These are phyloP conservation scores for Nakazawaea molendinolei DNA, from an alignment of 805 yeast genomes.

Conservation along the genomic window DNA sequence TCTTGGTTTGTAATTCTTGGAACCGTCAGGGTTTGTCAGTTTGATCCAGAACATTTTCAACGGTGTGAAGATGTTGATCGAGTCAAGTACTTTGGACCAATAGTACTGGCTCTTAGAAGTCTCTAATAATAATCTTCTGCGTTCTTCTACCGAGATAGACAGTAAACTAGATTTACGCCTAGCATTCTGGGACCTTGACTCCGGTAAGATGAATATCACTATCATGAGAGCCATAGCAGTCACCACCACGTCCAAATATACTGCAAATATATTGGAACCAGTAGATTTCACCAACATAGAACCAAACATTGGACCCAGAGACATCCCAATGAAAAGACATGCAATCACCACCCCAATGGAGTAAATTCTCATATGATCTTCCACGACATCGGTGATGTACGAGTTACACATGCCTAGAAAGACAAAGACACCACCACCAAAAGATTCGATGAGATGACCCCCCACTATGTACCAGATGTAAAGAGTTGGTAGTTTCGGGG, in stretches of 20 bases:
- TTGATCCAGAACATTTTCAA: conserved; percentile 50
- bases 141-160: conserved; percentile 11
- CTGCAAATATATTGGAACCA: conserved; percentile 23
- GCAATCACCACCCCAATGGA: conserved; percentile 57
- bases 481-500: conserved; percentile 20
- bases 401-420: conserved; percentile 55
- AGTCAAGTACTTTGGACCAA: not conserved
- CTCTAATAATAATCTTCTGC: conserved; percentile 1
- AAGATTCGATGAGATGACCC: conserved; percentile 36
- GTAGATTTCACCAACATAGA: conserved; percentile 28
- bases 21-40: conserved; percentile 22
- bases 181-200: conserved; percentile 54
- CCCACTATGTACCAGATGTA: conserved; percentile 32
- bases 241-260: conserved; percentile 22
- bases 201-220: conserved; percentile 41
- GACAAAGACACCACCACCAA: conserved; percentile 60
- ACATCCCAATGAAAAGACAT: conserved; percentile 50
- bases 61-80: conserved; percentile 34
- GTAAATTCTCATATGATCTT: conserved; percentile 49
- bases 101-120: conserved; percentile 6
- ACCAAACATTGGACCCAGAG: conserved; percentile 59
- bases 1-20: conserved; percentile 28
- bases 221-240: conserved; percentile 28
- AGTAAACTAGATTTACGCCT: conserved; percentile 42
- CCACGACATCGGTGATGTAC: conserved; percentile 69